These are phyloP conservation scores for Colletotrichum truncatum DNA, from an alignment of 2,329 filamentous ascomycete genomes.

Conservation along the genomic window DNA sequence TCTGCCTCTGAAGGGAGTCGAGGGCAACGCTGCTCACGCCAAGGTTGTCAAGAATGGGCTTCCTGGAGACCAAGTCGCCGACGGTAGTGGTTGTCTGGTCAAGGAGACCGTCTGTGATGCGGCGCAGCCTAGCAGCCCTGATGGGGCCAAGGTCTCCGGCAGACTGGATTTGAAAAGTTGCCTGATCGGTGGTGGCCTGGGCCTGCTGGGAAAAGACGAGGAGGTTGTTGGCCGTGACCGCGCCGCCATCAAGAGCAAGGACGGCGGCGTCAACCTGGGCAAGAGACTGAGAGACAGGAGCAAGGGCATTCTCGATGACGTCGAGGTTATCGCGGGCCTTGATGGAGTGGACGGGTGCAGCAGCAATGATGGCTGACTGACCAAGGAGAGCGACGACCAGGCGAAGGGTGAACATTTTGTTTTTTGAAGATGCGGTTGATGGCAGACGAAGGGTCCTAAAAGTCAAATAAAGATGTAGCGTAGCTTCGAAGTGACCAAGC, in stretches of 20 bases:
- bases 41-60: slow-evolving; percentile 37
- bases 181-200: slow-evolving; percentile 29
- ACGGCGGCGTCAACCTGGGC: slow-evolving; percentile 16
- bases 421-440: slow-evolving; percentile 7
- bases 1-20: slow-evolving; percentile 35
- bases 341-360: slow-evolving; percentile 3
- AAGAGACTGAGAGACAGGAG: slow-evolving; percentile 13
- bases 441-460: slow-evolving; percentile 16
- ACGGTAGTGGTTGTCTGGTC: slow-evolving; percentile 34
- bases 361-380: slow-evolving; percentile 15
- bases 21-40: slow-evolving; percentile 36
- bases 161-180: slow-evolving; percentile 37
- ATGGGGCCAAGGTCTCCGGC: slow-evolving; percentile 31
- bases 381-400: slow-evolving; percentile 19
- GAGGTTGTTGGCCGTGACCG: slow-evolving; percentile 25
- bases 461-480: neutral
- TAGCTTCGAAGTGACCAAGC: slow-evolving; percentile 16
- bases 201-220: slow-evolving; percentile 20
- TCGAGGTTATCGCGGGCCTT: slow-evolving; percentile 7
- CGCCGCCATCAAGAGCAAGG: slow-evolving; percentile 13
- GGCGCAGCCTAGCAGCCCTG: slow-evolving; percentile 33
- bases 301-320: slow-evolving; percentile 13
- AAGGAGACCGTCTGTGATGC: slow-evolving; percentile 33
- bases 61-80: slow-evolving; percentile 34
- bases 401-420: slow-evolving; percentile 10